phyloP scores from a whole-genome alignment of 2,329 filamentous ascomycete species.

The Pseudocercospora crystallina region DNA sequence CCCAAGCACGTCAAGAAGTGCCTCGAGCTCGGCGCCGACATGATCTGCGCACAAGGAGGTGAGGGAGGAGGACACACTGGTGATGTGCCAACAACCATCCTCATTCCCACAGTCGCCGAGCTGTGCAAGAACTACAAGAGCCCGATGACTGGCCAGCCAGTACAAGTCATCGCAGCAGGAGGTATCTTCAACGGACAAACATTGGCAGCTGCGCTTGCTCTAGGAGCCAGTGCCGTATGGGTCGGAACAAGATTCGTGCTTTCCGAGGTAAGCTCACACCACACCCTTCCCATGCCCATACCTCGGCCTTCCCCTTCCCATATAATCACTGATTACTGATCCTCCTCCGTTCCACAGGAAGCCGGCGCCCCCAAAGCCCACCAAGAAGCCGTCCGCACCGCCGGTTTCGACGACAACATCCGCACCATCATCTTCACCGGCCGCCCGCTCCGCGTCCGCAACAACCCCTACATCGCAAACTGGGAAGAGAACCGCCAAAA shows the following conservation, averaged over 20 bases:
- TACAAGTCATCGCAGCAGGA: slow-evolving; percentile 90
- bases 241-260: slow-evolving; percentile 95
- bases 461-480: slow-evolving; percentile 88
- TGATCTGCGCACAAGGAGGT: slow-evolving; percentile 97
- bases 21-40: slow-evolving; percentile 84
- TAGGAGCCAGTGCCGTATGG: slow-evolving; percentile 92
- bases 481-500: slow-evolving; percentile 89
- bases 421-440: slow-evolving; percentile 99
- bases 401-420: slow-evolving; percentile 92
- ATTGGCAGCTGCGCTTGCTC: slow-evolving; percentile 84
- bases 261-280: slow-evolving; percentile 53
- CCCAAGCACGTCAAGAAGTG: slow-evolving; percentile 99
- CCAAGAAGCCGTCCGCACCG: slow-evolving; percentile 90
- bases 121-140: slow-evolving; percentile 78
- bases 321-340: slow-evolving; percentile 9
- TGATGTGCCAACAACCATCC: slow-evolving; percentile 84
- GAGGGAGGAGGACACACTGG: slow-evolving; percentile 82
- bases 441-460: slow-evolving; percentile 87
- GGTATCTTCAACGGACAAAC: slow-evolving; percentile 92
- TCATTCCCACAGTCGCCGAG: slow-evolving; percentile 89
- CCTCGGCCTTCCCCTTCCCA: neutral
- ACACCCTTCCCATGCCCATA: neutral
- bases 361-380: slow-evolving; percentile 90
- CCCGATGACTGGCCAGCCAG: slow-evolving; percentile 79
- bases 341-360: slow-evolving; percentile 50